Evolutionary conservation across 2,329 filamentous ascomycete genomes (phyloP).

Genomic region (Juglanconis oblonga): DNA sequence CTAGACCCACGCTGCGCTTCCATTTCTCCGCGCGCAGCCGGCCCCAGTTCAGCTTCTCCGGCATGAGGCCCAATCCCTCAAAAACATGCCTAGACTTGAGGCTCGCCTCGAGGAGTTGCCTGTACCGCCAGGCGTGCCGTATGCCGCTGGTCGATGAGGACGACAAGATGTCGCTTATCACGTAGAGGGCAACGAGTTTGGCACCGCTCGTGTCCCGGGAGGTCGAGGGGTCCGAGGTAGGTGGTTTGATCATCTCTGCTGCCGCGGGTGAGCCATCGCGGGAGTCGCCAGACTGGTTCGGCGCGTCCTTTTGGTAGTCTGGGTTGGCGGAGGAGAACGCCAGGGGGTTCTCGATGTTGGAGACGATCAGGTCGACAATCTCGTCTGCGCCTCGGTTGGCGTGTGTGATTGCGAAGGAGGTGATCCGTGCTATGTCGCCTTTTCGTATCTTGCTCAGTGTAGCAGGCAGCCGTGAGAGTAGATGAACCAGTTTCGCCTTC

Average conservation of each 20-base stretch:
- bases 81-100: slow-evolving; percentile 69
- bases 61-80: slow-evolving; percentile 69
- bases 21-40: slow-evolving; percentile 79
- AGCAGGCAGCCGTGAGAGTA: slow-evolving; percentile 79
- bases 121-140: slow-evolving; percentile 82
- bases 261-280: slow-evolving; percentile 33
- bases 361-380: slow-evolving; percentile 82
- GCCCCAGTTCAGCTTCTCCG: slow-evolving; percentile 74
- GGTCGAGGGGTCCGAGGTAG: slow-evolving; percentile 37
- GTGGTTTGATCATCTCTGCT: slow-evolving; percentile 31
- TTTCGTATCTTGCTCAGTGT: slow-evolving; percentile 71
- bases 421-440: slow-evolving; percentile 82
- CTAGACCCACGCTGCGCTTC: slow-evolving; percentile 69
- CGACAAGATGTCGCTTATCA: slow-evolving; percentile 74
- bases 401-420: slow-evolving; percentile 85
- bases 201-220: slow-evolving; percentile 63
- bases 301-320: slow-evolving; percentile 40
- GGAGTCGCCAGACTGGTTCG: slow-evolving; percentile 33
- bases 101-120: slow-evolving; percentile 73
- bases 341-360: slow-evolving; percentile 77
- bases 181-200: slow-evolving; percentile 77
- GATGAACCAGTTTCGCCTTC: slow-evolving; percentile 78
- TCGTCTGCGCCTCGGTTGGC: slow-evolving; percentile 83
- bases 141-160: slow-evolving; percentile 74
- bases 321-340: slow-evolving; percentile 70